Base-by-base conservation (phyloP, 2,329 filamentous ascomycete species). In the Dendryphion nanum region DNA sequence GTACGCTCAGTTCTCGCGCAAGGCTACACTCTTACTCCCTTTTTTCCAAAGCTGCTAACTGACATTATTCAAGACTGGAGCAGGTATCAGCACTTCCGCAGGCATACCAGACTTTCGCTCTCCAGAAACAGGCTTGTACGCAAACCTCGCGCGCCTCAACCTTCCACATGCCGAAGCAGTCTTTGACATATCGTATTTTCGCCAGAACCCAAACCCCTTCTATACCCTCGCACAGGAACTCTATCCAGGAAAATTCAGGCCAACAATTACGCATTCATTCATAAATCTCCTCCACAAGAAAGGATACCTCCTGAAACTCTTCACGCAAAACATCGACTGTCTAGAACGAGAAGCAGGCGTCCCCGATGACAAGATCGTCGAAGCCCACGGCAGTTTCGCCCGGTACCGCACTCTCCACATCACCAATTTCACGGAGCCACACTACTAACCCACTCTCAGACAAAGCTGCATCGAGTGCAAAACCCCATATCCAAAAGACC, bases 251-350 rank as follows among this genome's bases (percentile, higher is more conserved):
- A 85, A 85, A 55, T 96, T 86, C 70, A 77, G 83, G 38, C 93
- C 93, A 0, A 98, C 93, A 1, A 74, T 97, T 38, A 86, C 89
- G 2, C 93, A 98, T 68, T 84, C 81, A 23, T 98, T 98, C 67
- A 83, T 98, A 55, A 77, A 81, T 12, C 73, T 98, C 17, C 80
- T 97, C 13, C 78, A 90, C 40, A 73, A 82, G 43, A 95, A 94
- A 68, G 81, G 80, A 4, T 72, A 91, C 28, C 72, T 98, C 17
- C 72, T 85, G 49, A 93, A 89, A 73, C 79, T 93, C 37, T 98
- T 97, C 66, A 96, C 93, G 0, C 93, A 98, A 61, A 98, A 98
- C 59, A 97, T 98, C 51, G 93, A 98, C 69, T 95, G 89, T 56
- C 76, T 98, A 10, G 93, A 98, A 68, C 81, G 90, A 16, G 77